Evolutionary conservation across 2,329 filamentous ascomycete species (phyloP), one percentile per base, ranked within the genome.

Genomic region (Colletotrichum lindemuthianum): DNA sequence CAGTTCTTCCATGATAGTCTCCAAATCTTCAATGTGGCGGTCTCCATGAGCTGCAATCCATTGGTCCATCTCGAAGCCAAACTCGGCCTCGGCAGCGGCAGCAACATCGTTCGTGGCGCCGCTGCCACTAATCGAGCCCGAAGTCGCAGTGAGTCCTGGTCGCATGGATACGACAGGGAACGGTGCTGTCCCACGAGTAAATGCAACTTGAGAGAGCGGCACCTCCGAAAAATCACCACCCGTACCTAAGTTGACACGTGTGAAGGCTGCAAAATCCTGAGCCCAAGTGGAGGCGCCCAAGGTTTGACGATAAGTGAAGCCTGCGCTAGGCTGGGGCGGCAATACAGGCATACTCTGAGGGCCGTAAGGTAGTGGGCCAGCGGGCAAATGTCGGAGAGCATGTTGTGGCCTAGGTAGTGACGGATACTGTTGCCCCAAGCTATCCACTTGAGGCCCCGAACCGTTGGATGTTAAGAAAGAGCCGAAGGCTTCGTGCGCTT

Each of bases 1-100:
- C 68, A 82, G 75, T 59, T 78, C 73, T 40, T 81, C 78, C 77
- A 82, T 81, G 57, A 77, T 75, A 16, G 77, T 77, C 53, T 81
- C 78, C 3, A 81, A 77, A 37, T 79, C 72, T 32, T 74, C 70
- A 73, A 80, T 79, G 44, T 73, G 65, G 6, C 69, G 52, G 41
- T 43, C 63, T 16, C 74, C 72, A 47, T 82, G 75, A 12, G 59
- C 70, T 0, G 75, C 72, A 74, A 81, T 78, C 79, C 79, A 82
- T 32, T 70, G 72, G 6, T 74, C 72, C 74, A 82, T 78, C 45
- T 82, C 78, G 41, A 74, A 67, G 52, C 79, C 74, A 39, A 81
- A 80, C n/a, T 79, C 77, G 12, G 72, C 68, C 51, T 75, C 73
- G 5, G 67, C 67, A 2, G 15, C 44, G n/a, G 32, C 24, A 15